Conservation (phyloP, 192 early-diverging fungal genomes). For the Cladochytrium replicatum region DNA sequence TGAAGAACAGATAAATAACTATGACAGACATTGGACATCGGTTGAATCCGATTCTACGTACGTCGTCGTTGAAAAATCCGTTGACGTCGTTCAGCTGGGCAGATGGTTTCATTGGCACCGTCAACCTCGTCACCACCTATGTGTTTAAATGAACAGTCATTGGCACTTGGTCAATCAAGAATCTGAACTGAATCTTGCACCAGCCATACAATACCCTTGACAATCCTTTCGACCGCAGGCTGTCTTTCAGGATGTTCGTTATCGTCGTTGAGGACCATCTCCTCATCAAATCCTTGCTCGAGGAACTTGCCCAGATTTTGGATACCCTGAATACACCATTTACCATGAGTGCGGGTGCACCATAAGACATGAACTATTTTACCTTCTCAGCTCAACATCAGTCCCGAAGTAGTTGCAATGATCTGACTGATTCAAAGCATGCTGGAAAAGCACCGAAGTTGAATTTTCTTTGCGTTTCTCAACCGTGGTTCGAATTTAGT, state of each 20-base stretch:
- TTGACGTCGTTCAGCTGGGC: conserved; percentile 31
- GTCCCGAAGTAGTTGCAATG: conserved; percentile 22
- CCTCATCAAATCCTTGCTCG: too few species aligned
- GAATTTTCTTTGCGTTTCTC: too few species aligned
- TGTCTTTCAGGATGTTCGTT: conserved; percentile 14
- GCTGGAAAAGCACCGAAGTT: too few species aligned
- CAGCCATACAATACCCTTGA: conserved; percentile 39
- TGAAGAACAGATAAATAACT: conserved; percentile 10
- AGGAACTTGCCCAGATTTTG: conserved; percentile 11
- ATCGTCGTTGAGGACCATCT: conserved; percentile 35
- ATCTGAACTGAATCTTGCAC: conserved; percentile 24
- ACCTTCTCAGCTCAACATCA: too few species aligned
- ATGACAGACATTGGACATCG: too few species aligned
- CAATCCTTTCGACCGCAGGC: conserved; percentile 38
- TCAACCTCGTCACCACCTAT: conserved; percentile 32
- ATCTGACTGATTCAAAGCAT: too few species aligned
- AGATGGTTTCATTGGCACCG: conserved; percentile 31
- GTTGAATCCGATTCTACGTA: too few species aligned
- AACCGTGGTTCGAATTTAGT: too few species aligned
- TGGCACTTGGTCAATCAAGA: neutral
- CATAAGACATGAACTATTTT: too few species aligned
- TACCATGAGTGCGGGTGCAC: neutral
- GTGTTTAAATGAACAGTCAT: neutral
- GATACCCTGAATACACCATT: conserved; percentile 25
- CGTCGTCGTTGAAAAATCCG: conserved; percentile 38